Evolutionary conservation across 2,329 filamentous ascomycete species (phyloP).

Genomic region (Chaetothyriales sp.): DNA sequence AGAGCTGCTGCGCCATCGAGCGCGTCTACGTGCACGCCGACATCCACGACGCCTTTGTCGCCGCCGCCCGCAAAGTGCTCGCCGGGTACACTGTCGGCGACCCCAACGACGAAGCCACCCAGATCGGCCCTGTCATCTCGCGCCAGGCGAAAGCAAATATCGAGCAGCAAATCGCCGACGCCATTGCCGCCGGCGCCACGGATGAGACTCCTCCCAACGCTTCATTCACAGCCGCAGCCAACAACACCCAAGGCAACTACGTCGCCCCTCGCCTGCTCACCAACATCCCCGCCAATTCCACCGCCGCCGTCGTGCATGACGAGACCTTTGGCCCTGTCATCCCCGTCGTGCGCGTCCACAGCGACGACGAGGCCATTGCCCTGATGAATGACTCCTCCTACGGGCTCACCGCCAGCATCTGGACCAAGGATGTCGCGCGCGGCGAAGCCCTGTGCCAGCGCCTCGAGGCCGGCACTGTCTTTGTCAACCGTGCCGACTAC

Average conservation of each 20-base stretch:
- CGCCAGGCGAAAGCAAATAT: slow-evolving; percentile 63
- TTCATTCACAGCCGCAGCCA: slow-evolving; percentile 54
- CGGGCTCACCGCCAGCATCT: slow-evolving; percentile 88
- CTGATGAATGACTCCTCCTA: slow-evolving; percentile 94
- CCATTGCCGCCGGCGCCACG: slow-evolving; percentile 65
- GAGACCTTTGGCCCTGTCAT: slow-evolving; percentile 94
- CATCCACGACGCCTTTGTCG: slow-evolving; percentile 69
- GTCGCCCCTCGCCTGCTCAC: slow-evolving; percentile 72
- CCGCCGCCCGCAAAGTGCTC: slow-evolving; percentile 64
- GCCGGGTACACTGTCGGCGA: slow-evolving; percentile 76
- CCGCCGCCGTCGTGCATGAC: slow-evolving; percentile 78
- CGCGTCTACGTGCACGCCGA: slow-evolving; percentile 77
- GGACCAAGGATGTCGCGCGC: slow-evolving; percentile 71
- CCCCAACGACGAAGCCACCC: slow-evolving; percentile 60
- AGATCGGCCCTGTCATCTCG: slow-evolving; percentile 80
- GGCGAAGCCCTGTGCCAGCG: slow-evolving; percentile 63
- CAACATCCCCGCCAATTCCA: slow-evolving; percentile 50
- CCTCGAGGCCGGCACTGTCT: slow-evolving; percentile 86
- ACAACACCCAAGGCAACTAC: slow-evolving; percentile 55
- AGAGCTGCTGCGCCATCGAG: slow-evolving; percentile 90
- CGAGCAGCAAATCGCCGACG: slow-evolving; percentile 64
- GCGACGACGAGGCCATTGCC: slow-evolving; percentile 63
- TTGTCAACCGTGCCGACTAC: slow-evolving; percentile 87
- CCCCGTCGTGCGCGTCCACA: slow-evolving; percentile 70
- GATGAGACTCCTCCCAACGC: slow-evolving; percentile 71